These are phyloP conservation scores for Suillus weaverae DNA, from an alignment of 768 basidiomycete genomes.

Conservation along the genomic window DNA sequence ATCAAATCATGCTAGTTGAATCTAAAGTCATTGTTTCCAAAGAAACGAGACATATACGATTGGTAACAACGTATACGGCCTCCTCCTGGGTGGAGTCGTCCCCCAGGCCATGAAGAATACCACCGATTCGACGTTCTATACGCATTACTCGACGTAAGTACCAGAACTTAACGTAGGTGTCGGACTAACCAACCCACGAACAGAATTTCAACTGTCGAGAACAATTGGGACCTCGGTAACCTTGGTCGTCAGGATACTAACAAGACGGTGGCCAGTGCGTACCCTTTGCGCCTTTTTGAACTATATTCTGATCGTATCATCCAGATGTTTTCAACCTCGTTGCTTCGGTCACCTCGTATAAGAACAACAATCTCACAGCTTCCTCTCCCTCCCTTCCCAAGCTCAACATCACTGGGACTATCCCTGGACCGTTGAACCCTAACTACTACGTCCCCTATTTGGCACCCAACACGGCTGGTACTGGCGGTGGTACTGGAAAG, in stretches of 20 bases:
- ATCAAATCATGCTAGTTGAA: background rate
- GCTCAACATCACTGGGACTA: constrained; percentile 42
- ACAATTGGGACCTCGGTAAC: constrained; percentile 61
- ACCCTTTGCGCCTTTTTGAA: background rate
- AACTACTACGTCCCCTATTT: constrained; percentile 42
- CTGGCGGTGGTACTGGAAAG: constrained; percentile 43
- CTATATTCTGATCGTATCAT: background rate
- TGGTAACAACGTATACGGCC: constrained; percentile 48
- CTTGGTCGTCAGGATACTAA: constrained; percentile 61
- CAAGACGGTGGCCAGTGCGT: constrained; percentile 31
- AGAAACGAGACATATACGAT: constrained; percentile 31
- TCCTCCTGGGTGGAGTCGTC: constrained; percentile 48
- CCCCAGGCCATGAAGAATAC: constrained; percentile 43
- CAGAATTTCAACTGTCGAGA: constrained; percentile 51
- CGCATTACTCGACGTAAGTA: constrained; percentile 53
- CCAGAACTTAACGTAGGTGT: background rate
- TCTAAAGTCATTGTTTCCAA: constrained; percentile 1
- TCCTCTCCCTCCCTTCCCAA: constrained; percentile 27
- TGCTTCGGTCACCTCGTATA: constrained; percentile 46
- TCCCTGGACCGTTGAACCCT: constrained; percentile 46
- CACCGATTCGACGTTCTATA: constrained; percentile 55
- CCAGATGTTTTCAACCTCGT: constrained; percentile 55
- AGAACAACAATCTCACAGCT: constrained; percentile 37
- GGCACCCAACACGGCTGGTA: constrained; percentile 40
- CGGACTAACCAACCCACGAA: background rate